Percentiles rank a stretch among this genome's conserved stretches.
phyloP scores from a whole-genome alignment of 2,329 filamentous ascomycete species.

The Pleoardoris graminearum region DNA sequence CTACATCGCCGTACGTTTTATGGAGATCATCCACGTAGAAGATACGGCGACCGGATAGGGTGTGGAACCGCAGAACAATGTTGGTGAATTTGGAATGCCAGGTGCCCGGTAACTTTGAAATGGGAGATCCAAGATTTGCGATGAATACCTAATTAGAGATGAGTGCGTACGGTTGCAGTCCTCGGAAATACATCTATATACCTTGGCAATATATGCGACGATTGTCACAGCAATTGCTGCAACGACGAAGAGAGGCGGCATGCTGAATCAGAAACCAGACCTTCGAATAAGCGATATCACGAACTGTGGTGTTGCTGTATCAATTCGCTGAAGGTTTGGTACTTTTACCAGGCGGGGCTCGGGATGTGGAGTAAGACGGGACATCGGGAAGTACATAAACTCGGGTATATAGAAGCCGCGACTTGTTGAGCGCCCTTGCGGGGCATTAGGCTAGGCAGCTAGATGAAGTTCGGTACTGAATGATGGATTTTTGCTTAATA shows the following conservation, averaged over 20 bases:
- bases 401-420: too few relatives aligned
- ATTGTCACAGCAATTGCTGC: neutral
- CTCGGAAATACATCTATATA: neutral
- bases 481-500: too few relatives aligned
- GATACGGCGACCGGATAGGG: constrained; percentile 41
- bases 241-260: neutral
- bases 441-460: too few relatives aligned
- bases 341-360: too few relatives aligned
- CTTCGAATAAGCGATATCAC: too few relatives aligned
- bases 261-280: neutral
- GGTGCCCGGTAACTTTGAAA: constrained; percentile 31
- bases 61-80: constrained; percentile 38
- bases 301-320: too few relatives aligned
- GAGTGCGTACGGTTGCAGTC: neutral
- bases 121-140: constrained; percentile 5
- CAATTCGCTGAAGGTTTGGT: too few relatives aligned
- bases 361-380: too few relatives aligned
- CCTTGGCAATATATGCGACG: neutral
- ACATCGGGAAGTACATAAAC: too few relatives aligned
- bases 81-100: constrained; percentile 35
- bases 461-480: too few relatives aligned
- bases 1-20: constrained; percentile 28
- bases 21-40: constrained; percentile 47
- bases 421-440: too few relatives aligned
- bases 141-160: neutral